Conservation (phyloP, 179 eudicot species). For the Actinidia arguta region DNA sequence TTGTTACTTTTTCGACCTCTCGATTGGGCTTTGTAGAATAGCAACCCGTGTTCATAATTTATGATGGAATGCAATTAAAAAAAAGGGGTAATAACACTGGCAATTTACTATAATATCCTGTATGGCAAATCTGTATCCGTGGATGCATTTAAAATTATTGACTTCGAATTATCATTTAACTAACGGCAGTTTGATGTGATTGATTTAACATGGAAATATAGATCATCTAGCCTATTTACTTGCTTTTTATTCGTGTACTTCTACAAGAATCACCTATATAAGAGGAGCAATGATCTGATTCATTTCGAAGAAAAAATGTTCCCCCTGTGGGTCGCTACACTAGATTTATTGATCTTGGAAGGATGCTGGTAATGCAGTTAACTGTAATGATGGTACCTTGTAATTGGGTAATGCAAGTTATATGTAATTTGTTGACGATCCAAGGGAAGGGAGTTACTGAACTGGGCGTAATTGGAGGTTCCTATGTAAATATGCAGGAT, state of each 20-base stretch:
- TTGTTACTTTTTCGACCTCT: neutral
- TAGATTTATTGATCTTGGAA: neutral
- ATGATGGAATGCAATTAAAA: neutral
- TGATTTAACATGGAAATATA: neutral
- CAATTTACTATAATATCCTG: neutral
- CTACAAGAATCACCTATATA: neutral
- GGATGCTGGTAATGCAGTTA: neutral
- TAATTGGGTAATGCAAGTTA: neutral
- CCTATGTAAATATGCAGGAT: constrained; percentile 51
- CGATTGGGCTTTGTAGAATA: neutral
- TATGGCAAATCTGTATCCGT: neutral
- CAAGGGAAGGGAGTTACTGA: neutral
- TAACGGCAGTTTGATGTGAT: neutral
- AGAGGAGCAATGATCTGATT: neutral
- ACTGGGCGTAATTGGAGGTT: neutral
- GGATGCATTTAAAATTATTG: neutral
- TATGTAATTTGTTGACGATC: neutral
- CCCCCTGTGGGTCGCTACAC: neutral
- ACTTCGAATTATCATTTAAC: neutral
- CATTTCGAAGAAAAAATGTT: neutral
- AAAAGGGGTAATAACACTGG: neutral
- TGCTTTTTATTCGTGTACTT: neutral
- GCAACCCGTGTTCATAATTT: neutral
- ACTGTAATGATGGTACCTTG: neutral
- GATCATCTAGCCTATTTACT: neutral